Evolutionary conservation across 768 basidiomycete species (phyloP).

Genomic region (Obba rivulosa): DNA sequence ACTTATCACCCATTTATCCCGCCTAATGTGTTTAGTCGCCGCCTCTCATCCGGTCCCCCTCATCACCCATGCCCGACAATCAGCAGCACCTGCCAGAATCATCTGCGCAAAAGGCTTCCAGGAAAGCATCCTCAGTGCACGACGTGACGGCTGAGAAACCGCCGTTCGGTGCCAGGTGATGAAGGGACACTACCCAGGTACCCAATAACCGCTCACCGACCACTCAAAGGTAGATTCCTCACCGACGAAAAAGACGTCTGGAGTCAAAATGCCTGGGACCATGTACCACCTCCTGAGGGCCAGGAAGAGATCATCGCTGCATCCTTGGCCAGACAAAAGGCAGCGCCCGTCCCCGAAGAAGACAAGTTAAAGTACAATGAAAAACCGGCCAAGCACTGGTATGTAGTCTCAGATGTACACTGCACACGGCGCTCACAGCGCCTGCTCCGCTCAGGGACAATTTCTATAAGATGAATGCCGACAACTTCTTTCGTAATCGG

Average conservation of each 20-base stretch:
- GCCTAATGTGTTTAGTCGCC: neutral
- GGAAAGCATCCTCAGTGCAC: conserved; percentile 58
- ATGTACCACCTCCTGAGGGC: conserved; percentile 78
- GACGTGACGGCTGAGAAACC: conserved; percentile 50
- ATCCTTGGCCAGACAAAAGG: conserved; percentile 65
- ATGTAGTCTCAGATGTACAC: conserved; percentile 8
- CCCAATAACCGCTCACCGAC: neutral
- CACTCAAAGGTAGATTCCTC: conserved; percentile 48
- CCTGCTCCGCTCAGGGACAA: conserved; percentile 63
- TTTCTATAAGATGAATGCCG: conserved; percentile 82
- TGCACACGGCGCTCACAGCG: neutral
- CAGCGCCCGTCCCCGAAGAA: conserved; percentile 66
- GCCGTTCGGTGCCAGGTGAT: conserved; percentile 66
- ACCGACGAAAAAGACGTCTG: conserved; percentile 70
- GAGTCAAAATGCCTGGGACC: conserved; percentile 89
- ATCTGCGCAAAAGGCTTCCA: conserved; percentile 1
- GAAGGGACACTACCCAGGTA: neutral
- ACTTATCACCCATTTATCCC: neutral
- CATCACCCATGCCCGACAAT: neutral
- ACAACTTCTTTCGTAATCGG: conserved; percentile 91
- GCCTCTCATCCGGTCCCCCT: neutral
- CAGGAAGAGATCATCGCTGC: conserved; percentile 68
- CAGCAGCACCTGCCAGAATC: neutral
- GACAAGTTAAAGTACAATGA: conserved; percentile 70
- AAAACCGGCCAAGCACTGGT: conserved; percentile 74